These are phyloP conservation scores for Thraustotheca clavata DNA, from an alignment of 352 stramenopile species.

Conservation along the genomic window DNA sequence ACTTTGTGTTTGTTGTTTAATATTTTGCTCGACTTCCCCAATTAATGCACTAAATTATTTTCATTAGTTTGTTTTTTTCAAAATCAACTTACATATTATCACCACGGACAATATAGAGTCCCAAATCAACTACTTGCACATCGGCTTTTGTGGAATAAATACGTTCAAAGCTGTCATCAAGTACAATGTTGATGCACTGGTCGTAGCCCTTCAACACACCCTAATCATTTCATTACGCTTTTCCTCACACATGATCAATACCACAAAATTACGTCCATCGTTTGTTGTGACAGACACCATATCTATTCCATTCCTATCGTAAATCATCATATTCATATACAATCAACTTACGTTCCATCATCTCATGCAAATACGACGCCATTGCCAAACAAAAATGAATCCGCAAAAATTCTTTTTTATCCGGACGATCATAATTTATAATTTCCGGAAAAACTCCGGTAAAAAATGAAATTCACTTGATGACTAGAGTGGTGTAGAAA, in stretches of 20 bases:
- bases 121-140: slow-evolving; percentile 84
- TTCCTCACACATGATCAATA: slow-evolving; percentile 27
- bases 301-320: slow-evolving; percentile 29
- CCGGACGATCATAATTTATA: too few relatives aligned
- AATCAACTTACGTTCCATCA: slow-evolving; percentile 65
- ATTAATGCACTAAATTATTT: slow-evolving; percentile 56
- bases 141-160: slow-evolving; percentile 87
- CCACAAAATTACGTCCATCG: slow-evolving; percentile 91
- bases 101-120: slow-evolving; percentile 90
- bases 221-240: slow-evolving; percentile 28
- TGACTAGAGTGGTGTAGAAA: too few relatives aligned
- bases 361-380: slow-evolving; percentile 74
- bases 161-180: slow-evolving; percentile 91
- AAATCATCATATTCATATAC: neutral
- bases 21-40: slow-evolving; percentile 75
- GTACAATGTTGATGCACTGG: slow-evolving; percentile 89
- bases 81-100: slow-evolving; percentile 83
- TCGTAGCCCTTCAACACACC: slow-evolving; percentile 88
- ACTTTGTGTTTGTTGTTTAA: slow-evolving; percentile 86
- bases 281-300: slow-evolving; percentile 91
- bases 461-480: too few relatives aligned
- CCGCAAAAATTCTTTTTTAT: too few relatives aligned
- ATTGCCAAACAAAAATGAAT: slow-evolving; percentile 26
- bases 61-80: neutral
- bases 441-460: too few relatives aligned